These are phyloP conservation scores for Dendrobium catenatum DNA, from an alignment of 106 monocot species.

Conservation along the genomic window DNA sequence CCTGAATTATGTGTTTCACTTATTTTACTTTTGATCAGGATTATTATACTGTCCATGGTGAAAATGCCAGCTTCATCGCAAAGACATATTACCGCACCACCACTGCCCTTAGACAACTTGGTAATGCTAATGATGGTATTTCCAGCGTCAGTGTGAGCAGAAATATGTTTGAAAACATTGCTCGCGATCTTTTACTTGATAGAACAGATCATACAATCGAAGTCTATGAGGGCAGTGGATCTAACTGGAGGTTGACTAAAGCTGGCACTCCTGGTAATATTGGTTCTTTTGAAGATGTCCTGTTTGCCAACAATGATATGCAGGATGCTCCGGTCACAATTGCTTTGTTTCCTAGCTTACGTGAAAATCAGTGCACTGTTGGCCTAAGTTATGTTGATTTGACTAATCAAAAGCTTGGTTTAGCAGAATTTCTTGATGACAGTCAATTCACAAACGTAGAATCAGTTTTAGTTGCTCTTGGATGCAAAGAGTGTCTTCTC, in stretches of 20 bases:
- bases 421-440: constrained; percentile 94
- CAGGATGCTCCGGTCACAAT: constrained; percentile 90
- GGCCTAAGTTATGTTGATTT: constrained; percentile 86
- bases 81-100: constrained; percentile 94
- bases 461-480: constrained; percentile 82
- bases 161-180: constrained; percentile 93
- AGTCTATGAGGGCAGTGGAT: constrained; percentile 95
- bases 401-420: constrained; percentile 66
- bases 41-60: constrained; percentile 94
- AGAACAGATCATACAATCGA: constrained; percentile 89
- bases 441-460: constrained; percentile 90
- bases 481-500: constrained; percentile 92
- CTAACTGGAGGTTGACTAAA: constrained; percentile 84
- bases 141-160: constrained; percentile 80
- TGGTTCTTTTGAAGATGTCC: constrained; percentile 91
- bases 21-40: constrained; percentile 39
- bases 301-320: constrained; percentile 99
- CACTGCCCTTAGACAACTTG: constrained; percentile 75
- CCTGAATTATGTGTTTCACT: not conserved
- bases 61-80: constrained; percentile 86
- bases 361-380: constrained; percentile 68
- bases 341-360: constrained; percentile 56
- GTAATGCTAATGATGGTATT: constrained; percentile 58
- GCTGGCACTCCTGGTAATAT: constrained; percentile 88
- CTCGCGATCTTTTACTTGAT: constrained; percentile 81